Evolutionary conservation across 164 flowering plant species (phyloP), one percentile per base, ranked within the genome.

Genomic region (Piper longum): DNA sequence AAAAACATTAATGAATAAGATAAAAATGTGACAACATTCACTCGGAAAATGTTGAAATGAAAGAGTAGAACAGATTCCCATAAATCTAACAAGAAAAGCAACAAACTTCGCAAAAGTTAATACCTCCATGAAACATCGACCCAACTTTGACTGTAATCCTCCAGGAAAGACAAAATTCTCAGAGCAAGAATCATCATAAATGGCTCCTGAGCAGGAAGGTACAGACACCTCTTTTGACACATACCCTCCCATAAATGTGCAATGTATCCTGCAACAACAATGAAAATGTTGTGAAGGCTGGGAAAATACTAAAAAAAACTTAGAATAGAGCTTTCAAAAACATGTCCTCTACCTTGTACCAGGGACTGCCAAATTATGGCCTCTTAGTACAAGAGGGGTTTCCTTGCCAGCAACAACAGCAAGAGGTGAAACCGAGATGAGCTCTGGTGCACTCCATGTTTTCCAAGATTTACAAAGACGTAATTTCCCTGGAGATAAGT

Each of bases 81-180:
- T 26, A 26, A 26, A 26, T 26, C 36, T 26, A 26, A 26, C 36
- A 26, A 26, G 36, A 5, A 63, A 45, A 26, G 64, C 9, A 48
- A 12, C 14, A 9, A 48, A 48, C 9, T 9, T 48, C 12, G n/a
- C n/a, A n/a, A n/a, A n/a, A 9, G 52, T 57, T 17, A 4, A 57
- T 78, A 91, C 98, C 96, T 91, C 98, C 62, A 91, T 84, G 74
- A 86, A 91, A 77, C 84, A 86, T 58, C 97, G 96, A 44, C 95
- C 89, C 11, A 85, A 63, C 56, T 59, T 64, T 65, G 63, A 45
- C 56, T 85, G 75, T 54, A 76, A 60, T 62, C 78, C 72, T 63
- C 72, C 78, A 61, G 76, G 66, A 62, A 91, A 56, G 66, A 67
- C 77, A 60, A 86, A 83, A 61, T 73, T 74, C 54, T 70, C 69